phyloP scores from a whole-genome alignment of 345 rosid genomes.

The Iberis pinnata region DNA sequence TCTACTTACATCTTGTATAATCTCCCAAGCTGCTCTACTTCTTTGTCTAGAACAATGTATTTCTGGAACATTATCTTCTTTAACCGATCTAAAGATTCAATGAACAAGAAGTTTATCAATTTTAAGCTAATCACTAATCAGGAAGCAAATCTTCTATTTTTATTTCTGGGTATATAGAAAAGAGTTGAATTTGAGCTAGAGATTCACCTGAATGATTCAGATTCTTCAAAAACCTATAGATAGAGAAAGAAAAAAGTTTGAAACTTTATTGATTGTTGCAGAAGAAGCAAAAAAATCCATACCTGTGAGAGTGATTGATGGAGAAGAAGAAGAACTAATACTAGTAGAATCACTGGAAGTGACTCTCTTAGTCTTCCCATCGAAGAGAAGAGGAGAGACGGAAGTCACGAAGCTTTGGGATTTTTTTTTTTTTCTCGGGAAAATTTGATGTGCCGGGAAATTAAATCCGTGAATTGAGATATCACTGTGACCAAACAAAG shows the following conservation, averaged over 20 bases:
- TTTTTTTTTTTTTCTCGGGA: not conserved
- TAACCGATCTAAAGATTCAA: slow-evolving; percentile 32
- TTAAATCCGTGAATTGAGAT: not conserved
- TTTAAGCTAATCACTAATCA: not conserved
- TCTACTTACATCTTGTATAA: slow-evolving; percentile 60
- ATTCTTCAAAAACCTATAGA: slow-evolving; percentile 33
- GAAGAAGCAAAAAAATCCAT: not conserved
- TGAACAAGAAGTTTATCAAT: not conserved
- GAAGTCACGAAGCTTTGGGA: not conserved
- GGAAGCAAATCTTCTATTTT: not conserved
- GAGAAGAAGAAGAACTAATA: slow-evolving; percentile 12
- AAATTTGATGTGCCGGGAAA: slow-evolving; percentile 6
- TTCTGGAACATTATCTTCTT: slow-evolving; percentile 37
- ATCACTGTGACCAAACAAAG: slow-evolving; percentile 18
- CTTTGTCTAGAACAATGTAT: slow-evolving; percentile 93
- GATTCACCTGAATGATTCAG: slow-evolving; percentile 39
- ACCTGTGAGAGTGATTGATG: slow-evolving; percentile 32
- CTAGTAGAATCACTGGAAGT: slow-evolving; percentile 16
- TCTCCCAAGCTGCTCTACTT: slow-evolving; percentile 79
- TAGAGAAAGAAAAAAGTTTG: not conserved
- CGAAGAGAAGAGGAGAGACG: not conserved
- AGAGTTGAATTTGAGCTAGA: not conserved
- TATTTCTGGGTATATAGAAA: not conserved
- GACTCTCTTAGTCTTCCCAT: slow-evolving; percentile 27
- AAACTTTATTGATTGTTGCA: not conserved